Percentiles rank a stretch among this genome's conserved stretches.
phyloP scores from a whole-genome alignment of 2,329 filamentous ascomycete species.

The Talaromyces atroroseus region DNA sequence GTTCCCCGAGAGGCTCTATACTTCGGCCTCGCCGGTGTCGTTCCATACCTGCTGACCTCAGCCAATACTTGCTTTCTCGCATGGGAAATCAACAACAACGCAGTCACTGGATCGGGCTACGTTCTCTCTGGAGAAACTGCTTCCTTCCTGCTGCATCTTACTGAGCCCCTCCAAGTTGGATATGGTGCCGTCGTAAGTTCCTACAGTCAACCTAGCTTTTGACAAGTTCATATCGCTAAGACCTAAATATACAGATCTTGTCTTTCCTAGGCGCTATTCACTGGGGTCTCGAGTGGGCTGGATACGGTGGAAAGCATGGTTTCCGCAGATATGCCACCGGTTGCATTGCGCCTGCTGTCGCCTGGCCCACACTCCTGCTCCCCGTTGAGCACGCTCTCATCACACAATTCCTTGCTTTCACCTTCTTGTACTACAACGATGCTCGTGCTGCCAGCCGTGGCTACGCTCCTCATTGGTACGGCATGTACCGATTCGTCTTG shows the following conservation, averaged over 20 bases:
- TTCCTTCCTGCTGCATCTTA: conserved; percentile 62
- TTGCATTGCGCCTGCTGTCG: conserved; percentile 69
- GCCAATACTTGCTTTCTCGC: conserved; percentile 74
- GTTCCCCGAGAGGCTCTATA: conserved; percentile 64
- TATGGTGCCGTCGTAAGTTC: conserved; percentile 74
- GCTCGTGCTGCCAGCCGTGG: conserved; percentile 65
- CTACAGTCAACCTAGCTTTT: background rate
- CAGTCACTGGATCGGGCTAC: conserved; percentile 55
- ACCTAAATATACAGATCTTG: conserved; percentile 57
- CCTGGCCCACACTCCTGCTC: conserved; percentile 85
- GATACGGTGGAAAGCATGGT: conserved; percentile 61
- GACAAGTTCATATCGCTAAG: background rate
- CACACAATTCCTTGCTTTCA: conserved; percentile 78
- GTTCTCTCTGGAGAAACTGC: conserved; percentile 67
- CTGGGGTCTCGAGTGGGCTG: conserved; percentile 83
- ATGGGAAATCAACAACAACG: conserved; percentile 71
- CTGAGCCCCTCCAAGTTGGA: conserved; percentile 84
- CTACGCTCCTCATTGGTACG: conserved; percentile 82
- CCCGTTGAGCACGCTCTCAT: conserved; percentile 81
- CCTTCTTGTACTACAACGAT: conserved; percentile 79
- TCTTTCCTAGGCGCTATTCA: conserved; percentile 92
- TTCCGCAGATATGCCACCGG: conserved; percentile 80
- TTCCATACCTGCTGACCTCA: conserved; percentile 83
- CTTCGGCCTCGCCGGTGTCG: conserved; percentile 68
- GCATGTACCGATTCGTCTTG: conserved; percentile 82